Evolutionary conservation across 73 alveolate species (phyloP), one percentile per base, ranked within the genome.

Genomic region (Paraurostyla sp.): DNA sequence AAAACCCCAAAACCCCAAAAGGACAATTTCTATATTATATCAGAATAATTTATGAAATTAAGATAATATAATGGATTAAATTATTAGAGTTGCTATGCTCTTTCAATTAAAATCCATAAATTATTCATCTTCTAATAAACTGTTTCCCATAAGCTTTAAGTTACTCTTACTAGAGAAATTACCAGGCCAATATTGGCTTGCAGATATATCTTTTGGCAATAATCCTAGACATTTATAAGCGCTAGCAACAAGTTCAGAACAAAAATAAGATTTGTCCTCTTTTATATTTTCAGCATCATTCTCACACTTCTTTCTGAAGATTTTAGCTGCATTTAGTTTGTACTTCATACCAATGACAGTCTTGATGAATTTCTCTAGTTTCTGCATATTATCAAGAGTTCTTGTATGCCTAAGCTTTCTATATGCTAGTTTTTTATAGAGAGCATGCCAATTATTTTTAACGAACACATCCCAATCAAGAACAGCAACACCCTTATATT

Each of bases 401-500:
- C 98, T 92, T 18, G 52, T 49, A 32, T 63, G 48, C 43, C 85
- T 88, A 49, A 95, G 90, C 23, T 87, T 78, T 25, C 97, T 54
- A 73, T 42, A 95, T 3, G 87, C 97, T 27, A 95, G 86, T 65
- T 89, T 73, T 11, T 90, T 13, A 81, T 93, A 95, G 27, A 93
- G 76, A 0, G n/a, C 32, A 33, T 95, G 95, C 98, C 98, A 95
- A 22, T 88, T 86, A 58, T 90, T 71, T 29, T 87, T 45, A 56
- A 93, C 73, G 62, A 95, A 95, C 0, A 51, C 90, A 56, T 91
- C 91, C 97, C 98, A 95, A 54, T 87, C 93, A 13, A 93, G 83
- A 9, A 93, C 54, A 6, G 80, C 93, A 57, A 95, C 98, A 30
- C 98, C 98, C 90, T 80, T 36, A 62, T 22, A 49, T 75, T 22